These are phyloP conservation scores for Durotheca rogersii DNA, from an alignment of 495 filamentous ascomycete species.

Conservation along the genomic window DNA sequence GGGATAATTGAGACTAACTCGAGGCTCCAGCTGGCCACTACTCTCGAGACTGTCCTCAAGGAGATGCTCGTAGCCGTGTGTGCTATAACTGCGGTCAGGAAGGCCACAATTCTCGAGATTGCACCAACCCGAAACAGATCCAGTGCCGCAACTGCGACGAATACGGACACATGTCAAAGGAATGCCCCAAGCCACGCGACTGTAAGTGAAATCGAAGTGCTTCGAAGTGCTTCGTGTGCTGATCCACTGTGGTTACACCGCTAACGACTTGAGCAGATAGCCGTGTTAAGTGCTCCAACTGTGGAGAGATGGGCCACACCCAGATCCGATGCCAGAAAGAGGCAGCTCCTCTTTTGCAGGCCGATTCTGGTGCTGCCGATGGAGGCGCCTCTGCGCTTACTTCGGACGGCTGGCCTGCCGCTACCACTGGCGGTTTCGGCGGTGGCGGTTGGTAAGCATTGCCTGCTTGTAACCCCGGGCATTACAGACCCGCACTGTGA, in stretches of 20 bases:
- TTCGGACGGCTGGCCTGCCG: background rate
- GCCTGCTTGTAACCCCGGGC: background rate
- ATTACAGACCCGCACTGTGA: no score
- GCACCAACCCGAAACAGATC: constrained; percentile 45
- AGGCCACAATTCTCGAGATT: constrained; percentile 46
- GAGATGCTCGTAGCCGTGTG: constrained; percentile 45
- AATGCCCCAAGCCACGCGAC: constrained; percentile 76
- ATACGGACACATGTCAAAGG: constrained; percentile 68
- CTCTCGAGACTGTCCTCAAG: constrained; percentile 74
- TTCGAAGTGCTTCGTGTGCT: background rate
- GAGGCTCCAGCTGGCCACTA: constrained; percentile 70
- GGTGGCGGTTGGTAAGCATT: background rate
- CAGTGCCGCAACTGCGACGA: constrained; percentile 77
- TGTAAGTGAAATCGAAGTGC: constrained; percentile 44
- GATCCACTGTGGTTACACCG: background rate
- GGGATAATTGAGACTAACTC: constrained; percentile 14
- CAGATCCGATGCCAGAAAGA: constrained; percentile 58
- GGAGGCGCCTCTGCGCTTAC: background rate
- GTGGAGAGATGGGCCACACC: constrained; percentile 74
- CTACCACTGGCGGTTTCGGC: background rate
- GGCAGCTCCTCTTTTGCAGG: constrained; percentile 13
- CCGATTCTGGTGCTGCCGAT: background rate
- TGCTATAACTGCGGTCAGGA: constrained; percentile 64
- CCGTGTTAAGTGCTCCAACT: constrained; percentile 74
- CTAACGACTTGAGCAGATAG: constrained; percentile 46